Base-by-base conservation (phyloP, 2,329 filamentous ascomycete species). In the Epichloe gansuensis region DNA sequence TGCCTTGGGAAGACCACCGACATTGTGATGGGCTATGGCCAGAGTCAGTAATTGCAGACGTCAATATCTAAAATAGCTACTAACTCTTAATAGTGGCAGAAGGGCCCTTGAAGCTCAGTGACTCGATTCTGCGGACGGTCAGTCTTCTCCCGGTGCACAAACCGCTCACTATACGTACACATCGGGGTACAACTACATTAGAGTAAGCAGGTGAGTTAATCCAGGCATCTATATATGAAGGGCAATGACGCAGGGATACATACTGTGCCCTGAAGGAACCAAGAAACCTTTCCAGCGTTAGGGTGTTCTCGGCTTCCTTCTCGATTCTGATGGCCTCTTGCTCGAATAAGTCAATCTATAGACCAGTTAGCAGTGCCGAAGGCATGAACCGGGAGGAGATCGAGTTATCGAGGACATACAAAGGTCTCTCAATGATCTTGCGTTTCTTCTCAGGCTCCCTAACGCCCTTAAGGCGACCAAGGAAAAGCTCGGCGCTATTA, bases 201-300 rank as follows among this genome's bases (percentile, higher is more conserved):
- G 17, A 21, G 17, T 21, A 21, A 21, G n/a, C 5, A 21, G 5
- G 6, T 47, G 13, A 47, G 44, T 34, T 12, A 34, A 15, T n/a
- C 17, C 23, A 13, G 21, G 8, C 48, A 35, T 50, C 5, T 5
- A 37, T 17, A 11, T 21, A 25, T n/a, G 17, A 31, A 12, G 7
- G 25, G 9, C 9, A 8, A 28, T 42, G 11, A 34, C 6, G 21
- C 23, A 13, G 39, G 12, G 21, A 9, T 3, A 68, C 89, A 91
- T 25, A 93, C 75, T 8, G 88, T 93, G 17, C 90, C 89, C 70
- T 96, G 91, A 9, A 96, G 75, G 63, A 96, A 87, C 77, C 81
- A 96, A 61, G 88, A 81, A 41, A 96, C 85, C 61, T 85, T 83
- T 37, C 86, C 88, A n/a, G 82, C 82, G 51, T 77, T 75, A 1